Evolutionary conservation across 345 rosid genomes (phyloP).

Genomic region (Draba incana): DNA sequence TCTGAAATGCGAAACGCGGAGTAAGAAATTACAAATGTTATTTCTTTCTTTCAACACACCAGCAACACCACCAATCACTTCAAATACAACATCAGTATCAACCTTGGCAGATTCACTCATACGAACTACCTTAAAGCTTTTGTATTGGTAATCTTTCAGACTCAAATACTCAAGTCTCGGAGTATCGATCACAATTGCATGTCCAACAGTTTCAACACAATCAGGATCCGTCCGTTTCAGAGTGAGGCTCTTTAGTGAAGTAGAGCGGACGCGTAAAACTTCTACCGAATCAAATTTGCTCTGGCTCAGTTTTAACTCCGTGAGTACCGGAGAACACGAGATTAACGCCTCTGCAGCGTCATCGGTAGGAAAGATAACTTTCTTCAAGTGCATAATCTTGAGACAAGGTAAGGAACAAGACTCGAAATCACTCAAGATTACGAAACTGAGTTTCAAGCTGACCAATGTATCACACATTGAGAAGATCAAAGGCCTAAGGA

Average conservation of each 20-base stretch:
- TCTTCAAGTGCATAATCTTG: background rate
- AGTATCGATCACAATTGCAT: slow-evolving; percentile 8
- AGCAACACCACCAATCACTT: background rate
- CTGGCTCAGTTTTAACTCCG: slow-evolving; percentile 1
- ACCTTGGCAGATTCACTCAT: slow-evolving; percentile 11
- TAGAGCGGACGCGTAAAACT: slow-evolving; percentile 13
- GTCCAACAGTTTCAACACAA: background rate
- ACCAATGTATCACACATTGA: slow-evolving; percentile 7
- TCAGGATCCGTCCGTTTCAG: slow-evolving; percentile 6
- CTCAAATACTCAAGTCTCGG: slow-evolving; percentile 23
- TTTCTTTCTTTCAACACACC: background rate
- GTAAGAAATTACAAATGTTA: background rate
- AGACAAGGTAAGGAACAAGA: slow-evolving; percentile 15
- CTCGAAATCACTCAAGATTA: background rate
- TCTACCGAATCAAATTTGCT: background rate
- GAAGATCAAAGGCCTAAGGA: background rate
- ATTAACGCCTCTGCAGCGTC: slow-evolving; percentile 2
- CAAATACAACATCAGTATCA: slow-evolving; percentile 22
- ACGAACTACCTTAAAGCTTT: slow-evolving; percentile 1
- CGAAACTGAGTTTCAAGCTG: slow-evolving; percentile 20
- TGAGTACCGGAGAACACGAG: slow-evolving; percentile 22
- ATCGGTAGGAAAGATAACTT: background rate
- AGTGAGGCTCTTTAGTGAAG: slow-evolving; percentile 24
- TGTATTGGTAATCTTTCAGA: slow-evolving; percentile 11
- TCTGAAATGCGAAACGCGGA: slow-evolving; percentile 12